Evolutionary conservation across 2,329 filamentous ascomycete species (phyloP).

Genomic region (Neonectria faginata): DNA sequence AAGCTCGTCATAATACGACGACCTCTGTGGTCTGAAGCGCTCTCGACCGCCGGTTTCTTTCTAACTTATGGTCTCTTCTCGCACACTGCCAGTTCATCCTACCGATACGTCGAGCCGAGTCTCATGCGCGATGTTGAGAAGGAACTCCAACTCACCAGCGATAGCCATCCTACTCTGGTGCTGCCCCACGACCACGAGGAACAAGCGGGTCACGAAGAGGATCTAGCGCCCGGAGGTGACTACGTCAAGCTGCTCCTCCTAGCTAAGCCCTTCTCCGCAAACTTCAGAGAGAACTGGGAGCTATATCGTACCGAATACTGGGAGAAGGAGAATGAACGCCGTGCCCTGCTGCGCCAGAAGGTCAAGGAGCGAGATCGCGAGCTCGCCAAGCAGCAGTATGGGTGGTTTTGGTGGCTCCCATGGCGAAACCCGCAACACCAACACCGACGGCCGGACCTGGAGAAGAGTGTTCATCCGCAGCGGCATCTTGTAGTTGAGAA

Average conservation of each 20-base stretch:
- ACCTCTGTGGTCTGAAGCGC: conserved; percentile 82
- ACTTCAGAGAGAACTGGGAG: conserved; percentile 97
- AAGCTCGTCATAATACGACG: conserved; percentile 92
- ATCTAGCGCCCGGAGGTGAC: conserved; percentile 89
- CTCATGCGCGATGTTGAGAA: conserved; percentile 71
- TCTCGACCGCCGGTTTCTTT: conserved; percentile 80
- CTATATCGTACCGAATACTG: conserved; percentile 94
- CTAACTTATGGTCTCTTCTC: conserved; percentile 81
- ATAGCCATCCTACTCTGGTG: conserved; percentile 56
- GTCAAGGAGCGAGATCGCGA: conserved; percentile 76
- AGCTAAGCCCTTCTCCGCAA: conserved; percentile 93
- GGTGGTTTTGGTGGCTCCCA: conserved; percentile 89
- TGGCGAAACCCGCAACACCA: conserved; percentile 62
- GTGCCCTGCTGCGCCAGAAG: conserved; percentile 77
- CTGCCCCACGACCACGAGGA: conserved; percentile 68
- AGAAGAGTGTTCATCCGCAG: conserved; percentile 54
- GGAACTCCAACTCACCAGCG: conserved; percentile 62
- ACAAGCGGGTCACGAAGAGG: conserved; percentile 81
- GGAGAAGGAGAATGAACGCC: conserved; percentile 94
- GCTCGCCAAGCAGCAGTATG: conserved; percentile 74
- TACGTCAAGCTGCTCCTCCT: conserved; percentile 90
- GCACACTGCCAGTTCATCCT: conserved; percentile 74
- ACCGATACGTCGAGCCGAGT: conserved; percentile 79
- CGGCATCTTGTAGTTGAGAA: conserved; percentile 58
- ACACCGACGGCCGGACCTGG: conserved; percentile 50